Evolutionary conservation across 2,329 filamentous ascomycete genomes (phyloP), one percentile per base, ranked within the genome.

Genomic region (Raffaelea arxii): DNA sequence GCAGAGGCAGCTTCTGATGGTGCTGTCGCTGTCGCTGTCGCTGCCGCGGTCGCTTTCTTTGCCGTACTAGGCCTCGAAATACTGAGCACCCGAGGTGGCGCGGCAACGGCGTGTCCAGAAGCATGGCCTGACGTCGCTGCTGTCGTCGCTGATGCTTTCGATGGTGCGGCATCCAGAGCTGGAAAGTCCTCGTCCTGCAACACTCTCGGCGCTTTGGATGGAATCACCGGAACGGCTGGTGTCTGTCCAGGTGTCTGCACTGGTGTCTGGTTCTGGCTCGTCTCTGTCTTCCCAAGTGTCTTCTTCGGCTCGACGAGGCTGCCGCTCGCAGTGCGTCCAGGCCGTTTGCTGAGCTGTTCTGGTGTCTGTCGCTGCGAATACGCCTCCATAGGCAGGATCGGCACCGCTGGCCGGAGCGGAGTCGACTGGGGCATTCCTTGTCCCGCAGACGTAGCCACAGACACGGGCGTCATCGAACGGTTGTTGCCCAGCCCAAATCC

Each of bases 111-210:
- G 2, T 12, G 32, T 16, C 16, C 7, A 36, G 32, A 12, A 6
- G 32, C 14, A 12, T 9, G 32, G 19, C 6, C 7, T n/a, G n/a
- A n/a, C n/a, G n/a, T n/a, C 6, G 25, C 45, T 39, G 59, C 58
- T 4, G 49, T 4, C 6, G 46, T 36, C 37, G 67, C 64, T 38
- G 61, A 59, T 9, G 67, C 64, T 40, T 62, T 59, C 16, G 58
- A 48, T 49, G 68, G 72, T 21, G 67, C 62, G 10, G 72, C 65
- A 50, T 74, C 68, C 6, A 82, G 63, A 3, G 77, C 72, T 11
- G 80, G 80, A 54, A 82, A 83, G 53, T 83, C 78, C 54, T 82
- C 77, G 22, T 80, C 75, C 49, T 78, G 71, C 39, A 80, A 59
- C 25, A 72, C 50, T 35, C 55, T 56, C 1, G 14, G 19, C 3